Conservation (phyloP, 2,329 filamentous ascomycete species). For the Phialocephala subalpina region DNA sequence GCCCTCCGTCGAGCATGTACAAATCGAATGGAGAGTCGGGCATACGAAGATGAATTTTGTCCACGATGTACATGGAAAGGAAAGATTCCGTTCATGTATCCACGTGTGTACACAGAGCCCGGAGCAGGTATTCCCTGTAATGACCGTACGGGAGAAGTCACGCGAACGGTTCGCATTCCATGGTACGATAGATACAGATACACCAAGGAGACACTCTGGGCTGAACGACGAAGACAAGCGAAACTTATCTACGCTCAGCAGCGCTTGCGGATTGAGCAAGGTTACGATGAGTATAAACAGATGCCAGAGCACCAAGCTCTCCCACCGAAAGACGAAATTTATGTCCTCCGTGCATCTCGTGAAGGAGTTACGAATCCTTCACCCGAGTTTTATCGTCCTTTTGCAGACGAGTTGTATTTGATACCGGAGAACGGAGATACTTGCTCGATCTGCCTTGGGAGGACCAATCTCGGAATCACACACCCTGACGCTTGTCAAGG, state of each 20-base stretch:
- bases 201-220: slow-evolving; percentile 11
- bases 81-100: slow-evolving; percentile 6
- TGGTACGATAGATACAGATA: neutral
- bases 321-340: neutral
- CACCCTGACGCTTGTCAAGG: neutral
- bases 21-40: neutral
- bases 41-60: slow-evolving; percentile 9
- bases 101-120: slow-evolving; percentile 10
- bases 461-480: neutral
- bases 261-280: neutral
- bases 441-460: slow-evolving; percentile 8
- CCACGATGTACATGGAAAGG: slow-evolving; percentile 19
- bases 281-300: neutral
- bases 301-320: neutral
- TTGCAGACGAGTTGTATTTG: neutral
- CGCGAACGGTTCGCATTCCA: slow-evolving; percentile 1
- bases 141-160: slow-evolving; percentile 15
- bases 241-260: neutral
- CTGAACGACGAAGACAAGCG: neutral
- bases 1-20: slow-evolving; percentile 11
- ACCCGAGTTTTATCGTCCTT: neutral
- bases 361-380: neutral
- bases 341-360: slow-evolving; percentile 5
- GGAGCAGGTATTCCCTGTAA: slow-evolving; percentile 1
- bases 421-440: slow-evolving; percentile 1